Evolutionary conservation across 345 rosid genomes (phyloP).

Genomic region (Rhizophora mangle): DNA sequence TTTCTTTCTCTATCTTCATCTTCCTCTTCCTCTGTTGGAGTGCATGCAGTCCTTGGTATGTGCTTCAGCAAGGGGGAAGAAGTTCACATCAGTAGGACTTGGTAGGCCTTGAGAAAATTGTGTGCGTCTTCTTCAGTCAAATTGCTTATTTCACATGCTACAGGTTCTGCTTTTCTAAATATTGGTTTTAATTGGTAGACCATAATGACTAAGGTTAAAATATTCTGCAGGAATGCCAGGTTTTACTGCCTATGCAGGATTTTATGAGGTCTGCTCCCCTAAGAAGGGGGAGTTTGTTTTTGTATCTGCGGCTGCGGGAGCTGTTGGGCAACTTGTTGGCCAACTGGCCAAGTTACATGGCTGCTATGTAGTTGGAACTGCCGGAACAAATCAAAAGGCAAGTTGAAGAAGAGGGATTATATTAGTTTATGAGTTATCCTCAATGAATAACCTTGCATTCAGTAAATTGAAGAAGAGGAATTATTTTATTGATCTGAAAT

Average conservation of each 20-base stretch:
- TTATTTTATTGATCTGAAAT: not conserved
- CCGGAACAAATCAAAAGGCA: slow-evolving; percentile 57
- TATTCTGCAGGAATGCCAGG: slow-evolving; percentile 64
- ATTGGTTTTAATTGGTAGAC: no score
- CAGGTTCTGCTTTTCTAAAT: no score
- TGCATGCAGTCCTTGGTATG: no score
- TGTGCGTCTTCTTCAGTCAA: no score
- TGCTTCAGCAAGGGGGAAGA: no score
- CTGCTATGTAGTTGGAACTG: slow-evolving; percentile 70
- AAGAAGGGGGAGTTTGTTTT: slow-evolving; percentile 54
- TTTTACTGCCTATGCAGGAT: slow-evolving; percentile 69
- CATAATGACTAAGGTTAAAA: not conserved
- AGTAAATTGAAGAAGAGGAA: not conserved
- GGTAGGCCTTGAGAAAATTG: no score
- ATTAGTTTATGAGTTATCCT: not conserved
- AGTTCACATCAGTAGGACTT: no score
- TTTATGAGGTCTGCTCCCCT: slow-evolving; percentile 60
- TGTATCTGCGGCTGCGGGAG: slow-evolving; percentile 74
- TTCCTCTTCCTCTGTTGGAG: no score
- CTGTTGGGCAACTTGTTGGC: slow-evolving; percentile 78
- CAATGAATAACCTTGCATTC: not conserved
- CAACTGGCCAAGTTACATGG: slow-evolving; percentile 74
- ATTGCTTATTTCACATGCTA: no score
- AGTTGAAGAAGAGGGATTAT: not conserved
- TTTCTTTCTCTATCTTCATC: no score